A percentile compares a stretch with the other conserved stretches of the same genome.
These are phyloP conservation scores for Candida suzukii DNA, from an alignment of 805 yeast species.

Conservation along the genomic window DNA sequence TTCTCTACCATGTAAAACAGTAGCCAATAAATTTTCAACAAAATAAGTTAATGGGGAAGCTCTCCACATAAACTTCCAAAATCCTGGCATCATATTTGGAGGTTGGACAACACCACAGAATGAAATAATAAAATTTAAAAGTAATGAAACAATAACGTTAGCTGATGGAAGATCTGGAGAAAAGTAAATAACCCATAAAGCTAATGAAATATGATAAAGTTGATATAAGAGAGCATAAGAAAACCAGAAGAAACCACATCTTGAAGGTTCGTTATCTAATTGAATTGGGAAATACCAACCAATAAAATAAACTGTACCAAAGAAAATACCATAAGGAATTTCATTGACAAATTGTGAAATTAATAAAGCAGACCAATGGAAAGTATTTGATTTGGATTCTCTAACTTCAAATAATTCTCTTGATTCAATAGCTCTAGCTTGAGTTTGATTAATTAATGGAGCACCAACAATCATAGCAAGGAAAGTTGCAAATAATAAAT, in stretches of 20 bases:
- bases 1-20: conserved; percentile 38
- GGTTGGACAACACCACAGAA: conserved; percentile 70
- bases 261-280: conserved; percentile 28
- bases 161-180: conserved; percentile 66
- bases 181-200: conserved; percentile 47
- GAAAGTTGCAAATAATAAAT: conserved; percentile 45
- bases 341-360: conserved; percentile 50
- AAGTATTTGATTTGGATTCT: conserved; percentile 65
- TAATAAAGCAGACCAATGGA: conserved; percentile 60
- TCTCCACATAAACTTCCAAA: conserved; percentile 82
- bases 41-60: conserved; percentile 68
- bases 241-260: conserved; percentile 41
- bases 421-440: conserved; percentile 47
- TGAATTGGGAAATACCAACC: conserved; percentile 29
- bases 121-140: conserved; percentile 49
- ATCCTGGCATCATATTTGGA: conserved; percentile 55
- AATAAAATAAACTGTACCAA: conserved; percentile 40
- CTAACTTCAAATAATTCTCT: conserved; percentile 65
- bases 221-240: conserved; percentile 32
- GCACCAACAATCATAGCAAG: conserved; percentile 51
- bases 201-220: conserved; percentile 43
- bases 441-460: conserved; percentile 58
- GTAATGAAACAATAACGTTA: conserved; percentile 47
- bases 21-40: conserved; percentile 45
- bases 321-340: conserved; percentile 48